phyloP scores from a whole-genome alignment of 2,329 filamentous ascomycete genomes.

The Penicillium griseofulvum region DNA sequence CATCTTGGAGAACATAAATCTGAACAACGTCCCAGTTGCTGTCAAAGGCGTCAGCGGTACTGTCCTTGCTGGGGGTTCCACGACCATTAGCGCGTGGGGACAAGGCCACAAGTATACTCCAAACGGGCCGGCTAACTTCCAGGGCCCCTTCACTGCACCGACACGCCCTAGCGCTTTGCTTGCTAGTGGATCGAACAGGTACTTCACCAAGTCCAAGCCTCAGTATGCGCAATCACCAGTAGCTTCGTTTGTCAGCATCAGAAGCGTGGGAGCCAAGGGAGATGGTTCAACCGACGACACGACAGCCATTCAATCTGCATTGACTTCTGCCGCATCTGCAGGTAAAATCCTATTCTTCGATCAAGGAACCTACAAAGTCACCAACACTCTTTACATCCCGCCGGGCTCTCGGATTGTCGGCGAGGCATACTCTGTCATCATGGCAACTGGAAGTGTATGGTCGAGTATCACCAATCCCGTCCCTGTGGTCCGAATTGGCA shows the following conservation, averaged over 20 bases:
- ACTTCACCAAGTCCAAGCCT: constrained; percentile 53
- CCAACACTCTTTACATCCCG: constrained; percentile 48
- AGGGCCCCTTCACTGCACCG: constrained; percentile 46
- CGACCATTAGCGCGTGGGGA: constrained; percentile 43
- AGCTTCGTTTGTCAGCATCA: constrained; percentile 46
- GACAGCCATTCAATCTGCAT: constrained; percentile 56
- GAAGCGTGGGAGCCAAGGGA: constrained; percentile 46
- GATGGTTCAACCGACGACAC: constrained; percentile 62
- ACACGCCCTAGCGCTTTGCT: constrained; percentile 47
- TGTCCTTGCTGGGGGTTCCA: constrained; percentile 39
- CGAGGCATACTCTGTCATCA: constrained; percentile 56
- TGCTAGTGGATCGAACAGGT: constrained; percentile 39
- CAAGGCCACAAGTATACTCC: constrained; percentile 47
- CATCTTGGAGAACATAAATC: constrained; percentile 55
- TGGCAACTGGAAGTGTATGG: constrained; percentile 57
- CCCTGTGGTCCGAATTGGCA: constrained; percentile 66
- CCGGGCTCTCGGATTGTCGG: constrained; percentile 54
- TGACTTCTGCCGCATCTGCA: constrained; percentile 50
- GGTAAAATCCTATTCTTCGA: constrained; percentile 58
- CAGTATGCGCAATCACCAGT: constrained; percentile 48
- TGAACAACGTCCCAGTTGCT: constrained; percentile 51
- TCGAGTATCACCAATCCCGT: constrained; percentile 58
- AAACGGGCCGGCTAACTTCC: constrained; percentile 44
- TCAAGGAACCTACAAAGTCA: constrained; percentile 54
- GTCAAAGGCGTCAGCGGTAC: constrained; percentile 40